Percentiles rank a stretch among this genome's conserved stretches.
Evolutionary conservation across 768 basidiomycete species (phyloP).

Genomic region (Rhizopogon rudus): DNA sequence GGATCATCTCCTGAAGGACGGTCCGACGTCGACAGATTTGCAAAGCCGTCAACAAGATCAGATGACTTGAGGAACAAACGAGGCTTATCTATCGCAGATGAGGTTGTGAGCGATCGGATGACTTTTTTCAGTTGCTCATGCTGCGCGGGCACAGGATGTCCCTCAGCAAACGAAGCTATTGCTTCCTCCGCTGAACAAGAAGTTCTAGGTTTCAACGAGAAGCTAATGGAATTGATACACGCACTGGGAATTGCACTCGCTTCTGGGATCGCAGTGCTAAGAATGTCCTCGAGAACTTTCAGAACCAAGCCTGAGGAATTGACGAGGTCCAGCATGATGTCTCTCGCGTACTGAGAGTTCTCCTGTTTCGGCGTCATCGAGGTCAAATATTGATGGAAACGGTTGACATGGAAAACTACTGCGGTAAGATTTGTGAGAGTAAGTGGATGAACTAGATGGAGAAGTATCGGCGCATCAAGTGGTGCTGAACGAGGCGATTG

Average conservation of each 20-base stretch:
- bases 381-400: conserved; percentile 49
- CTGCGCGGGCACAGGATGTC: conserved; percentile 48
- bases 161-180: conserved; percentile 52
- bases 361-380: conserved; percentile 53
- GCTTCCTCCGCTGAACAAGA: conserved; percentile 42
- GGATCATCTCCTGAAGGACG: conserved; percentile 34
- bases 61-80: conserved; percentile 66
- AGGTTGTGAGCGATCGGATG: conserved; percentile 41
- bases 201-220: conserved; percentile 4
- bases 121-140: conserved; percentile 36
- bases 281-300: conserved; percentile 39
- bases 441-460: conserved; percentile 62
- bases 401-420: conserved; percentile 52
- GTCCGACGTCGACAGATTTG: conserved; percentile 35
- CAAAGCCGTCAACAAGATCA: conserved; percentile 64
- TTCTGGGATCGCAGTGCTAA: conserved; percentile 33
- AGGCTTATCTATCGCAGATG: conserved; percentile 56
- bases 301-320: conserved; percentile 64
- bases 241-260: conserved; percentile 15
- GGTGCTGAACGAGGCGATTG: conserved; percentile 10
- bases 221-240: conserved; percentile 3
- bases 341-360: conserved; percentile 59
- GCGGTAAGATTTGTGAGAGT: conserved; percentile 45
- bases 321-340: conserved; percentile 56
- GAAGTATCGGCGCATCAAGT: conserved; percentile 37